Base-by-base conservation (phyloP, 306 rosid species). In the Senna siamea region DNA sequence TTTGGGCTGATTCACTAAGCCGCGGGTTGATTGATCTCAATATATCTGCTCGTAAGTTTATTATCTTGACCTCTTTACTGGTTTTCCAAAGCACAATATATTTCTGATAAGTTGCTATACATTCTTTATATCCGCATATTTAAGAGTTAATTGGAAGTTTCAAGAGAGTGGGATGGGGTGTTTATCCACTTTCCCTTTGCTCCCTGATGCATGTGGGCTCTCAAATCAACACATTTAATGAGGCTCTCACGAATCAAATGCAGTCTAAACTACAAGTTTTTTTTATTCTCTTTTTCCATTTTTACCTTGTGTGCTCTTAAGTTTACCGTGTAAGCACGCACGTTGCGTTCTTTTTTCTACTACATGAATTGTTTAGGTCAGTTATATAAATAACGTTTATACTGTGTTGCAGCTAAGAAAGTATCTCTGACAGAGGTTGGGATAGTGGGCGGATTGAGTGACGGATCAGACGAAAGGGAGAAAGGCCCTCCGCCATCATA, bases 1-100 rank as follows among this genome's bases (percentile, higher is more conserved):
- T 95, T 75, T 95, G 99, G 99, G 90, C 99, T 1, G 99, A 95
- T 86, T 89, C 99, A 44, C 89, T 95, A 18, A 95, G 90, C 89
- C 99, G 99, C 46, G 99, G 99, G 70, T 73, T 95, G 75, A 95
- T 95, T 71, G 99, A 95, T 87, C 98, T 95, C 68, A 95, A 95
- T 80, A 95, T 95, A 74, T 87, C 99, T 71, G 98, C 92, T 64
- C 89, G 99, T 95, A 90, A 90, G 98, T 82, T 64, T 69, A 50
- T 69, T 19, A 66, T 62, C 70, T 61, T 37, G 54, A 70, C 80
- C 15, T 15, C 17, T 77, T 46, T 43, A 48, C 23, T 46, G 73
- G 62, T 63, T 28, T 76, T 61, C 48, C 52, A 43, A 61, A 7
- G 54, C 63, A 14, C 64, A 23, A 13, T 70, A 46, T 9, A n/a